Conservation (phyloP, 2,329 filamentous ascomycete species). For the Chalaropsis ovoidea region DNA sequence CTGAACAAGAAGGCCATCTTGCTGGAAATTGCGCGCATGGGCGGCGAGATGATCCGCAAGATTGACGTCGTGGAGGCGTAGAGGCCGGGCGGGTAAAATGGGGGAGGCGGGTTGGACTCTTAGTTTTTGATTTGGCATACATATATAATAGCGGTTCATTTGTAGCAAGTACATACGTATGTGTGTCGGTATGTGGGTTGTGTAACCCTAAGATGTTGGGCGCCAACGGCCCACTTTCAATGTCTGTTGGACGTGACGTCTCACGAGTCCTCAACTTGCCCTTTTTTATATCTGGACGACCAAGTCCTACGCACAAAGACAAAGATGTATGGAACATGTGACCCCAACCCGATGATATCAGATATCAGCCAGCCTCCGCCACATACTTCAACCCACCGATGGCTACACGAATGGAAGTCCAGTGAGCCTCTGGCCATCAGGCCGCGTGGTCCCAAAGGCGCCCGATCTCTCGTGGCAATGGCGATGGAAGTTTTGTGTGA, state of each 20-base stretch:
- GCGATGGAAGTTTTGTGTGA: slow-evolving; percentile 14
- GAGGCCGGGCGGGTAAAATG: slow-evolving; percentile 20
- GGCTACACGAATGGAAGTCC: slow-evolving; percentile 14
- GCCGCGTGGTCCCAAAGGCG: not conserved
- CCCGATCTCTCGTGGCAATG: slow-evolving; percentile 13
- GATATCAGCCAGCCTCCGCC: not conserved
- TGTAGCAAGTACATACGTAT: slow-evolving; percentile 11
- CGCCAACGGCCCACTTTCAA: not conserved
- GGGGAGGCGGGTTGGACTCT: not conserved
- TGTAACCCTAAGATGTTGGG: not conserved
- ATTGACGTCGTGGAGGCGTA: slow-evolving; percentile 43
- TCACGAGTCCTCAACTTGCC: too few species aligned
- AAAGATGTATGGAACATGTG: too few species aligned
- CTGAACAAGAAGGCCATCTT: slow-evolving; percentile 59
- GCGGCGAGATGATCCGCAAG: slow-evolving; percentile 55
- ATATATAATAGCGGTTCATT: slow-evolving; percentile 19
- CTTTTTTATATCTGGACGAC: too few species aligned
- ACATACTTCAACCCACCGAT: slow-evolving; percentile 4
- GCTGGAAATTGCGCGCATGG: slow-evolving; percentile 60
- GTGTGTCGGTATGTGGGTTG: not conserved
- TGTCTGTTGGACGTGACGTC: not conserved
- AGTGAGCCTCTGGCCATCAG: not conserved
- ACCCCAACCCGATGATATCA: too few species aligned
- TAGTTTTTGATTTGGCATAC: slow-evolving; percentile 14
- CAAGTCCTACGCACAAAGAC: too few species aligned